Percentiles rank a stretch among this genome's conserved stretches.
Evolutionary conservation across 2,329 filamentous ascomycete species (phyloP).

Genomic region (Penicillium glabrum): DNA sequence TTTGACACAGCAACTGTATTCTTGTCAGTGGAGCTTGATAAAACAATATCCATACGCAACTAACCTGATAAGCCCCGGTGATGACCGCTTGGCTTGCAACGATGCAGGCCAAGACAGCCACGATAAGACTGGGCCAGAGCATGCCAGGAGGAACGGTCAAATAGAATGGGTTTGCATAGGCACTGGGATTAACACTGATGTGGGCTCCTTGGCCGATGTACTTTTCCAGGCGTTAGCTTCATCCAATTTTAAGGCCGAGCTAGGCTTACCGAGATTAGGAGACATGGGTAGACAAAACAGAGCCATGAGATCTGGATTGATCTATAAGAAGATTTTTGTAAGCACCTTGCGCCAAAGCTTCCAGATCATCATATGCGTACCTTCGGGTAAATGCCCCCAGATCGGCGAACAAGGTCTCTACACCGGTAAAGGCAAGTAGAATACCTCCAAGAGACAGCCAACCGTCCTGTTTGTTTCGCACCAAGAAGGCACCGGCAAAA

Average conservation of each 20-base stretch:
- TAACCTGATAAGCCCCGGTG: slow-evolving; percentile 68
- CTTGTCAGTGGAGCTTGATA: background rate
- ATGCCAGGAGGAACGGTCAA: slow-evolving; percentile 66
- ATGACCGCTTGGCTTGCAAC: slow-evolving; percentile 79
- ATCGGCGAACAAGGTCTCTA: slow-evolving; percentile 78
- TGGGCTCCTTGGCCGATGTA: slow-evolving; percentile 75
- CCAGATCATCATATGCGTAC: background rate
- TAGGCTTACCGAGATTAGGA: slow-evolving; percentile 40
- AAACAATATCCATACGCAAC: background rate
- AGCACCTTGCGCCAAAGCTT: background rate
- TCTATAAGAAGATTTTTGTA: slow-evolving; percentile 19
- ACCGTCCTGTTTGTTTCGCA: slow-evolving; percentile 51
- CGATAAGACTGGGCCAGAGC: slow-evolving; percentile 66
- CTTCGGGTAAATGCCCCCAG: slow-evolving; percentile 68
- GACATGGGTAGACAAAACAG: slow-evolving; percentile 65
- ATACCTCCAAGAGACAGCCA: slow-evolving; percentile 62
- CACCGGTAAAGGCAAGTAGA: slow-evolving; percentile 71
- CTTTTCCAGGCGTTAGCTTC: slow-evolving; percentile 9
- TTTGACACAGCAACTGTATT: slow-evolving; percentile 59
- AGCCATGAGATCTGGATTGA: slow-evolving; percentile 76
- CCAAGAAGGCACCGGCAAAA: slow-evolving; percentile 51
- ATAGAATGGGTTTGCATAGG: slow-evolving; percentile 73
- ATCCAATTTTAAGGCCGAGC: fast-evolving
- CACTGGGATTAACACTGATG: slow-evolving; percentile 60
- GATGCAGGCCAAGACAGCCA: slow-evolving; percentile 60